Evolutionary conservation across 495 filamentous ascomycete species (phyloP), one percentile per base, ranked within the genome.

Genomic region (Aspergillus egyptiacus): DNA sequence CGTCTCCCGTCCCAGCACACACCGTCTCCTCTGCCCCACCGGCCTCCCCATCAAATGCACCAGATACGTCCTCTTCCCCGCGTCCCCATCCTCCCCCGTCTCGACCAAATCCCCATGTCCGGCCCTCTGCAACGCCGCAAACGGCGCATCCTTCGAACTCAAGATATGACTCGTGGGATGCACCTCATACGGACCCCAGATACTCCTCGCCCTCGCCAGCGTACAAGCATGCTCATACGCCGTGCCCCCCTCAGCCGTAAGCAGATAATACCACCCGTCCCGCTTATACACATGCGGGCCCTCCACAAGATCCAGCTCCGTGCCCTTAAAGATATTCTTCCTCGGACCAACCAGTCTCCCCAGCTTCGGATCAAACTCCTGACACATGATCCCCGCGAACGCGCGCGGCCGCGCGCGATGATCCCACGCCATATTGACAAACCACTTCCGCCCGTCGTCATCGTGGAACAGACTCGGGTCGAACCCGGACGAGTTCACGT

Each of bases 381-480:
- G 36, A 6, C 25, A 24, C 11, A 13, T 13, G 20, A 53, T 53
- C 3, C 43, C 50, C 1, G 48, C 28, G 14, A 44, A 44, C 0
- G 42, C 36, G 2, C 36, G 25, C 5, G 34, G 34, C 3, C 28
- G 35, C n/a, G 14, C 3, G 3, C 36, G 25, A 15, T 46, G 43
- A n/a, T 47, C 43, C 25, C 24, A 28, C 2, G 32, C 1, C 51
- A 44, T 48, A 27, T 43, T 38, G 6, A 42, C 46, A 13, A 48
- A 43, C 36, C 32, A 53, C 13, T 44, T 78, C 40, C 60, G 70
- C 6, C 78, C 75, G 47, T 77, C 70, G 30, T 74, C 70, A 40
- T 81, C 79, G 51, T 80, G 77, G 56, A 82, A 82, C 0, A 84
- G 66, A 2, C 69, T 73, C 7, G 77, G 78, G 58, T 82, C 78